phyloP scores from a whole-genome alignment of 352 stramenopile genomes.

The Phytopythium boreale region DNA sequence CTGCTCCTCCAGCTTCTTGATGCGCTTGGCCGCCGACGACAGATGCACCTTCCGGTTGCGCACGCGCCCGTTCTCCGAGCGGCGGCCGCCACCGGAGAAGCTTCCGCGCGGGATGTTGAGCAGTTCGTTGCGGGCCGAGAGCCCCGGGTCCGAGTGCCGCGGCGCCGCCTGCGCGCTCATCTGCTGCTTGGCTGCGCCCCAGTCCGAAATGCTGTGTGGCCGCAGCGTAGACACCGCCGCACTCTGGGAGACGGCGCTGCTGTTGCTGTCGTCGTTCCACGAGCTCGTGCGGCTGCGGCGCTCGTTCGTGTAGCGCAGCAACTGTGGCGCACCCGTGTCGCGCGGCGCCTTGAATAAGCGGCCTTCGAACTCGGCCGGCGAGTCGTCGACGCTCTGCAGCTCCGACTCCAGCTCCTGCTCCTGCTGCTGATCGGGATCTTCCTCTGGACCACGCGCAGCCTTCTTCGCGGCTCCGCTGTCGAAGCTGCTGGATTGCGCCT shows the following conservation, averaged over 20 bases:
- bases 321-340: slow-evolving; percentile 39
- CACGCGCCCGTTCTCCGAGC: slow-evolving; percentile 35
- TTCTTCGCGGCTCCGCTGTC: slow-evolving; percentile 1
- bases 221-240: not conserved
- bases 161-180: slow-evolving; percentile 22
- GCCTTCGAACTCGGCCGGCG: slow-evolving; percentile 26
- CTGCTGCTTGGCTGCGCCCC: slow-evolving; percentile 47
- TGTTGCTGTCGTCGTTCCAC: slow-evolving; percentile 47
- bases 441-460: not conserved
- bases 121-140: slow-evolving; percentile 52
- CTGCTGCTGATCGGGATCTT: slow-evolving; percentile 1
- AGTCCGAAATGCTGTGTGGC: slow-evolving; percentile 45
- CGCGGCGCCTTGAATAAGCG: slow-evolving; percentile 37
- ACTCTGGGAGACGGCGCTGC: not conserved
- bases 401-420: slow-evolving; percentile 12
- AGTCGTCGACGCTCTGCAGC: slow-evolving; percentile 22
- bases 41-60: slow-evolving; percentile 69
- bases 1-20: slow-evolving; percentile 80
- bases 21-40: slow-evolving; percentile 77
- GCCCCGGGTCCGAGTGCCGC: slow-evolving; percentile 71
- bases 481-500: not conserved
- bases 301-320: slow-evolving; percentile 47
- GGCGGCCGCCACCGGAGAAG: slow-evolving; percentile 34
- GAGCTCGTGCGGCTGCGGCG: slow-evolving; percentile 43
- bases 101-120: slow-evolving; percentile 62